Evolutionary conservation across 1,139 yeast species (phyloP), one percentile per base, ranked within the genome.

Genomic region (Hanseniaspora gamundiae): DNA sequence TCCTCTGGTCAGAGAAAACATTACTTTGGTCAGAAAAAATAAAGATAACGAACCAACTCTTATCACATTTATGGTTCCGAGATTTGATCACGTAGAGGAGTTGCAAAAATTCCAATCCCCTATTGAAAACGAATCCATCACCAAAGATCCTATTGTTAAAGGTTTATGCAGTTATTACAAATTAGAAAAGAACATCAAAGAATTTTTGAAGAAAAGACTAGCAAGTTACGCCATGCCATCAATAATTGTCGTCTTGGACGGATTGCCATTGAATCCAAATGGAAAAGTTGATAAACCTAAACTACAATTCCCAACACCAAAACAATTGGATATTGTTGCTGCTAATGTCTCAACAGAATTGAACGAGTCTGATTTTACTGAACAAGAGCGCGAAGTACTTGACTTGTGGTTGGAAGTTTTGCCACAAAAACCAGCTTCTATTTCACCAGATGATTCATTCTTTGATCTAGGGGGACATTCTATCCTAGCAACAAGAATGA

Each of bases 261-360:
- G 78, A 58, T 68, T 93, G 59, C 98, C 98, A 17, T 70, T 93
- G 64, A 93, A 93, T 64, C 99, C 99, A 47, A 93, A 93, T 60
- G 99, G 99, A 57, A 93, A 93, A 65, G 87, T 93, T 44, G 99
- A 93, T 65, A 93, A 93, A 66, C 98, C 97, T 33, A 88, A 91
- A 57, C 70, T 91, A 52, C 97, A 96, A 43, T 86, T 84, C 74
- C 99, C 99, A 45, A 86, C 84, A 48, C 74, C 86, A 33, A 91
- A 83, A 27, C 96, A 88, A 64, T 69, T 91, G 51, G 57, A 58
- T 28, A 44, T 57, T 20, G 67, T 62, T n/a, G 71, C 78, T 3
- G 60, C 60, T 35, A 57, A 59, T 42, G 53, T 59, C 22, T 59
- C 66, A 24, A 57, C 59, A 24, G 70, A 65, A n/a, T 66, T 67